Evolutionary conservation across 345 rosid genomes (phyloP).

Genomic region (Acer negundo): DNA sequence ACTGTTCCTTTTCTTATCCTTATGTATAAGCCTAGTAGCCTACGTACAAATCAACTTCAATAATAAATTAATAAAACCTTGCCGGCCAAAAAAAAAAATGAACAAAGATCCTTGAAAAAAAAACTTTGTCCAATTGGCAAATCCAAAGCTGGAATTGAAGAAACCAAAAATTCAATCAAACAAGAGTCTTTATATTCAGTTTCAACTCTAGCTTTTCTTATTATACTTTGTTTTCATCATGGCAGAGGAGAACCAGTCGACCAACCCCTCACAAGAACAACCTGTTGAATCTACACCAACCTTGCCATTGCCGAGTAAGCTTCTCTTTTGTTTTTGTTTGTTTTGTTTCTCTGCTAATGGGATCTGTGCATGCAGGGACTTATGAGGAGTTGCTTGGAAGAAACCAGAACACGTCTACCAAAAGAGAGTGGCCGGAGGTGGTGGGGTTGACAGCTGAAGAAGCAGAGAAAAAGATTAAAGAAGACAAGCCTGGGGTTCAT

Average conservation of each 20-base stretch:
- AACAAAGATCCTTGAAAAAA: neutral
- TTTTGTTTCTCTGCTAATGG: neutral
- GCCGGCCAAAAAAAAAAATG: neutral
- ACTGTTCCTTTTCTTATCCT: too few relatives aligned
- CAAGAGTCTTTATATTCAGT: neutral
- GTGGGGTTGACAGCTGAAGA: constrained; percentile 47
- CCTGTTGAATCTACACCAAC: constrained; percentile 17
- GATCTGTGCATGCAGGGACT: constrained; percentile 26
- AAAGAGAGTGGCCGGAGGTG: constrained; percentile 52
- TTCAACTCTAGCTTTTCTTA: neutral
- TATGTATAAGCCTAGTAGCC: too few relatives aligned
- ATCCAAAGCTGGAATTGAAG: constrained; percentile 11
- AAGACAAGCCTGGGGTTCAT: constrained; percentile 36
- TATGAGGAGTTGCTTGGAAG: constrained; percentile 26
- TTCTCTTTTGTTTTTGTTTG: neutral
- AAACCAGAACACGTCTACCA: constrained; percentile 20
- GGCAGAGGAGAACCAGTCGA: constrained; percentile 20
- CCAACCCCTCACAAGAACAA: constrained; percentile 8
- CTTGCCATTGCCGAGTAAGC: constrained; percentile 36
- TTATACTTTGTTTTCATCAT: constrained; percentile 4
- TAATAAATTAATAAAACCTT: neutral
- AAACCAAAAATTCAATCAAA: neutral
- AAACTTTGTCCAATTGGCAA: constrained; percentile 1
- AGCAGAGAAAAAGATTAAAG: constrained; percentile 52
- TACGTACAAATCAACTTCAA: neutral